These are phyloP conservation scores for Alternaria alternata DNA, from an alignment of 2,329 filamentous ascomycete species.

Conservation along the genomic window DNA sequence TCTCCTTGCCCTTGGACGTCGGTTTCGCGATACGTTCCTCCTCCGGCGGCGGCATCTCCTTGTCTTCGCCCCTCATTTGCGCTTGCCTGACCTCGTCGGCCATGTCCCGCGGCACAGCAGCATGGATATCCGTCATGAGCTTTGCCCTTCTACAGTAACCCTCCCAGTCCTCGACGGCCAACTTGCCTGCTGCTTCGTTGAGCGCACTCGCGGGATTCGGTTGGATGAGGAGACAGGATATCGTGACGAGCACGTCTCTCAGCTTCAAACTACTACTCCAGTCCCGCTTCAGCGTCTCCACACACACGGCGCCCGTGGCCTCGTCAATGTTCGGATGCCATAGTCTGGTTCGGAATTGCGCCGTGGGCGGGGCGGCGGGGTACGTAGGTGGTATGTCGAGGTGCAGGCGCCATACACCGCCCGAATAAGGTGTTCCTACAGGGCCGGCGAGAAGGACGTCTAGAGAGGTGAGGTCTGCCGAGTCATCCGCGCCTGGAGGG, in stretches of 20 bases:
- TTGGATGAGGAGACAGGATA: slow-evolving; percentile 69
- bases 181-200: slow-evolving; percentile 66
- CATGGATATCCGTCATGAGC: slow-evolving; percentile 70
- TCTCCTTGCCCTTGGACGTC: not conserved
- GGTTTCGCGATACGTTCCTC: not conserved
- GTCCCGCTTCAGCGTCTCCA: slow-evolving; percentile 71
- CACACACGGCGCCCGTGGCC: slow-evolving; percentile 67
- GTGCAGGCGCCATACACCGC: slow-evolving; percentile 67
- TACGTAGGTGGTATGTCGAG: slow-evolving; percentile 68
- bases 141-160: slow-evolving; percentile 65
- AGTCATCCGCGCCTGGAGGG: slow-evolving; percentile 50
- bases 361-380: slow-evolving; percentile 62
- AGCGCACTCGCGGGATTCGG: slow-evolving; percentile 71
- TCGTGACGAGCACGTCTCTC: slow-evolving; percentile 66
- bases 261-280: slow-evolving; percentile 67
- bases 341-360: slow-evolving; percentile 67
- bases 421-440: slow-evolving; percentile 65
- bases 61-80: slow-evolving; percentile 63
- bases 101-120: slow-evolving; percentile 59
- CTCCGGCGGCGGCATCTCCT: not conserved
- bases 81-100: slow-evolving; percentile 60
- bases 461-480: slow-evolving; percentile 66
- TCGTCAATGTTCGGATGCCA: slow-evolving; percentile 73
- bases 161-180: slow-evolving; percentile 66
- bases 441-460: slow-evolving; percentile 67